Base-by-base conservation (phyloP, 2,329 filamentous ascomycete genomes). In the Beauveria pseudobassiana region DNA sequence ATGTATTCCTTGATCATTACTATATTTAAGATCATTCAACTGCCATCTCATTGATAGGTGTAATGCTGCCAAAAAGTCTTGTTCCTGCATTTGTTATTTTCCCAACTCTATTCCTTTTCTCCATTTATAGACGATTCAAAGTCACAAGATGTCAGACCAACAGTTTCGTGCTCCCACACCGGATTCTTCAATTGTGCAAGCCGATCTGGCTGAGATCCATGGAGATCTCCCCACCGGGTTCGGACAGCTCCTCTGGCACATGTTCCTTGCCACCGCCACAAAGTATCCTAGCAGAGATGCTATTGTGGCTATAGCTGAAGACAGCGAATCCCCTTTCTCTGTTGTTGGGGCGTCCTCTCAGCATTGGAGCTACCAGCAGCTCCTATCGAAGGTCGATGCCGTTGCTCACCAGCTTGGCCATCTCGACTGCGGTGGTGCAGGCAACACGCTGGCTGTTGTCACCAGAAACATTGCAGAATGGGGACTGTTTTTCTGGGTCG, bases 391-490 rank as follows among this genome's bases (percentile, higher is more conserved):
- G 45, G 63, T 69, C 49, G 67, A 71, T 58, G 34, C 38, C 5
- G 40, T 51, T 4, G 53, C 60, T 12, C 54, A 58, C 28, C 38
- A 38, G 28, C 60, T 62, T 46, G 24, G 46, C n/a, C 61, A 60
- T 24, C 55, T 63, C 42, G 40, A 16, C 18, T 67, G 43, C 69
- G 72, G 5, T 69, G 69, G 65, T 24, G 64, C 65, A 5, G 69
- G 71, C 5, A 73, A 69, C 67, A 67, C 67, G 14, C 64, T 77
- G 6, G 70, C 67, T 24, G 70, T 68, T 1, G 62, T 75, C 8
- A 65, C 76, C 51, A 67, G 71, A 56, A 77, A 76, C 62, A 73
- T 72, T 52, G 73, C 71, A 5, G 74, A 77, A 70, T 77, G 74
- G 73, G 71, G 64, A 0, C 65, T 77, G 34, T 69, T 72, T 46